Conservation (phyloP, 176 grass and related monocot species). For the Miscanthus lutarioriparius region DNA sequence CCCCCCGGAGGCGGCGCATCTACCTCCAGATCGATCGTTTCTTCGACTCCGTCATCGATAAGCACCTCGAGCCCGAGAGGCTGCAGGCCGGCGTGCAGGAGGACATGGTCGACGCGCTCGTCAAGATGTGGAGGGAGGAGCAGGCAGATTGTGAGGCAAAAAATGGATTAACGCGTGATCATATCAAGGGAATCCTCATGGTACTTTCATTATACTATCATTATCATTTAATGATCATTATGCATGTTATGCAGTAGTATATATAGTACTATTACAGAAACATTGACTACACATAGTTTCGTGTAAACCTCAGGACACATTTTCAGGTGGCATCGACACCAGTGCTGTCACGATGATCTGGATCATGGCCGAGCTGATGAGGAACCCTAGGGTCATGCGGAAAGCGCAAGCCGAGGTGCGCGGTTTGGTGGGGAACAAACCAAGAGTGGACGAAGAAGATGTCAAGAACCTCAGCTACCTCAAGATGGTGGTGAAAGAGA, state of each 20-base stretch:
- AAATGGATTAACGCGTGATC: constrained; percentile 6
- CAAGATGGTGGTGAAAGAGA: constrained; percentile 55
- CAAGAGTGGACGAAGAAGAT: constrained; percentile 35
- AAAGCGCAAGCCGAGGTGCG: constrained; percentile 33
- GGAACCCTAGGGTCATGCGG: constrained; percentile 34
- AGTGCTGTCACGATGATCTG: constrained; percentile 31
- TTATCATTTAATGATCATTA: no score
- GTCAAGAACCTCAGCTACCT: constrained; percentile 32
- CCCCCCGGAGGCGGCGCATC: not conserved
- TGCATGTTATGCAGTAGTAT: no score
- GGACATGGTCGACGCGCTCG: constrained; percentile 52
- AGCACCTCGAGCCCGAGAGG: constrained; percentile 41
- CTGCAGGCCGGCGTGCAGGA: constrained; percentile 21
- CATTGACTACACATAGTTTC: not conserved
- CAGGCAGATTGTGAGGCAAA: not conserved
- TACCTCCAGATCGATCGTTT: constrained; percentile 42
- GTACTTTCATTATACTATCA: not conserved
- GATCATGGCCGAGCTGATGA: constrained; percentile 54
- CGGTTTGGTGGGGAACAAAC: not conserved
- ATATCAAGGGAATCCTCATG: constrained; percentile 49
- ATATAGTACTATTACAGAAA: not conserved
- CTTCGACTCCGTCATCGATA: constrained; percentile 43
- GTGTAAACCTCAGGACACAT: constrained; percentile 27
- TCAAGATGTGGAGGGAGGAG: constrained; percentile 51
- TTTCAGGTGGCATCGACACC: constrained; percentile 44